A percentile compares a stretch with the other conserved stretches of the same genome.
Evolutionary conservation across 164 flowering plant genomes (phyloP).

Genomic region (Vitis riparia): DNA sequence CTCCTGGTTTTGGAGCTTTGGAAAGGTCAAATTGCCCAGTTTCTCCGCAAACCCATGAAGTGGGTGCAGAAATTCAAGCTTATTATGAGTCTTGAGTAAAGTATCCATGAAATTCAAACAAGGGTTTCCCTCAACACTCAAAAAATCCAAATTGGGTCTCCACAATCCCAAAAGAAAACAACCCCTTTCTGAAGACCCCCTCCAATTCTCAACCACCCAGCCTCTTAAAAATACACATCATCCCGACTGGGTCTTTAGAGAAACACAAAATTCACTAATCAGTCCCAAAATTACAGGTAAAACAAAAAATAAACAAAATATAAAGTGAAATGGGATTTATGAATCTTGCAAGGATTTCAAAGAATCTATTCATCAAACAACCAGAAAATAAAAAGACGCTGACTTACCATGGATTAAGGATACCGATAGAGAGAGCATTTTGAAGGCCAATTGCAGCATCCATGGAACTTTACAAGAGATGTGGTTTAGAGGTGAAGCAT

Average conservation of each 20-base stretch:
- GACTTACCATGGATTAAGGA: conserved; percentile 3
- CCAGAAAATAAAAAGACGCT: not conserved
- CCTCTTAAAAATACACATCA: not conserved
- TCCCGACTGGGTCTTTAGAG: not conserved
- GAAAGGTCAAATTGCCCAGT: conserved; percentile 28
- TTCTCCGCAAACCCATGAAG: conserved; percentile 56
- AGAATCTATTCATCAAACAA: not conserved
- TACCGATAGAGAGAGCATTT: not conserved
- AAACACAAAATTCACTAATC: not conserved
- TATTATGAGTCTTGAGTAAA: conserved; percentile 64
- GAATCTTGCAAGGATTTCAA: not conserved
- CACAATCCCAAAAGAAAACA: conserved; percentile 1
- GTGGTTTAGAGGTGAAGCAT: conserved; percentile 8
- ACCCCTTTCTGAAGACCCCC: not conserved
- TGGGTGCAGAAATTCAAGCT: conserved; percentile 57
- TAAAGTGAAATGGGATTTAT: not conserved
- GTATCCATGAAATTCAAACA: conserved; percentile 58
- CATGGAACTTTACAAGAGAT: conserved; percentile 1
- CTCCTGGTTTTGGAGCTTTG: conserved; percentile 40
- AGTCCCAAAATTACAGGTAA: not conserved
- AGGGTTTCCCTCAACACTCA: not conserved
- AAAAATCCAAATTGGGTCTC: conserved; percentile 7
- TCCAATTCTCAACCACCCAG: not conserved
- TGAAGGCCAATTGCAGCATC: not conserved
- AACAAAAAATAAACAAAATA: not conserved